Evolutionary conservation across 805 yeast genomes (phyloP).

Genomic region (Lipomyces orientalis): DNA sequence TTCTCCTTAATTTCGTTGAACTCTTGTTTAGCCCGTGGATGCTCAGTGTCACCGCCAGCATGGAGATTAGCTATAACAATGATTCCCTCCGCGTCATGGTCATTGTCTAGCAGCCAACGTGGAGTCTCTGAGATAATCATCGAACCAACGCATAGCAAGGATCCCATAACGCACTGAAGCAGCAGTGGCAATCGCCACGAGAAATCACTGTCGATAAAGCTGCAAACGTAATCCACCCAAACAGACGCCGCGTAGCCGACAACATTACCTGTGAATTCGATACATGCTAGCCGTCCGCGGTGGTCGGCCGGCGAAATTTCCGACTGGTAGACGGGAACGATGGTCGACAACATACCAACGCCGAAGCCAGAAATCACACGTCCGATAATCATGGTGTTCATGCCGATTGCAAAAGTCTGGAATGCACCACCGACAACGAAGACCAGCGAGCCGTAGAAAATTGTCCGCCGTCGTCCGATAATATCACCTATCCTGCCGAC

Average conservation of each 20-base stretch:
- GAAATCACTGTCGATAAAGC: slow-evolving; percentile 62
- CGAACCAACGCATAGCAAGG: slow-evolving; percentile 72
- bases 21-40: slow-evolving; percentile 70
- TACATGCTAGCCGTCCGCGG: slow-evolving; percentile 83
- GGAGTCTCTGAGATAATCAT: slow-evolving; percentile 85
- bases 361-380: slow-evolving; percentile 84
- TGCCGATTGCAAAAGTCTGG: slow-evolving; percentile 65
- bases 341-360: slow-evolving; percentile 80
- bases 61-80: slow-evolving; percentile 83
- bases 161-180: slow-evolving; percentile 76
- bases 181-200: slow-evolving; percentile 84
- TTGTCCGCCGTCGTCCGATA: slow-evolving; percentile 79
- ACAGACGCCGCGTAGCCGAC: slow-evolving; percentile 81
- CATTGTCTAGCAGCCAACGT: slow-evolving; percentile 85
- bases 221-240: slow-evolving; percentile 84
- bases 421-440: slow-evolving; percentile 80
- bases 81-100: slow-evolving; percentile 78
- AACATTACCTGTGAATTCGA: slow-evolving; percentile 86
- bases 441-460: slow-evolving; percentile 75
- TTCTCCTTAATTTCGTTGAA: slow-evolving; percentile 81
- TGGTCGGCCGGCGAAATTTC: slow-evolving; percentile 88
- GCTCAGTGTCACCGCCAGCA: slow-evolving; percentile 76
- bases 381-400: slow-evolving; percentile 69
- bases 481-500: slow-evolving; percentile 80
- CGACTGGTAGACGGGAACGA: slow-evolving; percentile 86